Evolutionary conservation across 352 stramenopile species (phyloP).

Genomic region (Pythium scleroteichum): DNA sequence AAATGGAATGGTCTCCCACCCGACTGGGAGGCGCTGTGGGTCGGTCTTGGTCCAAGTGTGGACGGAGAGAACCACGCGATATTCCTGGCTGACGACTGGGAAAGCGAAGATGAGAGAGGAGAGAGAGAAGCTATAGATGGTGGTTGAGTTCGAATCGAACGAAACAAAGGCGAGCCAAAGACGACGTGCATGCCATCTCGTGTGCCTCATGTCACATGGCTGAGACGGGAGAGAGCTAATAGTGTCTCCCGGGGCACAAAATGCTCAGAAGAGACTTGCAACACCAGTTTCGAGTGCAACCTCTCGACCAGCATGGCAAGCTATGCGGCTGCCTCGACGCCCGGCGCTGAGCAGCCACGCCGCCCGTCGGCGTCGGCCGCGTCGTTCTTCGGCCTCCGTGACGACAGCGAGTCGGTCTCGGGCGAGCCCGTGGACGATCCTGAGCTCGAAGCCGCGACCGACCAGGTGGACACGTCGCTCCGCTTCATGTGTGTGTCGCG

Average conservation of each 20-base stretch:
- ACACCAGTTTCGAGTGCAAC: neutral
- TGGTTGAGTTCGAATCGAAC: too few species aligned
- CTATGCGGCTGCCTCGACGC: slow-evolving; percentile 2
- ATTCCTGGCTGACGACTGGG: too few species aligned
- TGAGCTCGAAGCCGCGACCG: slow-evolving; percentile 15
- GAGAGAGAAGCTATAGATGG: too few species aligned
- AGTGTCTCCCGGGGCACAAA: neutral
- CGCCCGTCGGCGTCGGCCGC: slow-evolving; percentile 7
- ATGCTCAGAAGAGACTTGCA: neutral
- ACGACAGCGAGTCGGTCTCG: slow-evolving; percentile 15
- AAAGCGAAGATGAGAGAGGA: too few species aligned
- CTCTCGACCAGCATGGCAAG: slow-evolving; percentile 1
- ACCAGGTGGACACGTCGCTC: slow-evolving; percentile 18
- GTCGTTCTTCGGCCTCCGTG: slow-evolving; percentile 11
- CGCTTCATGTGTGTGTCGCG: slow-evolving; percentile 20
- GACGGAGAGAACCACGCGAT: too few species aligned
- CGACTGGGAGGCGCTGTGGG: too few species aligned
- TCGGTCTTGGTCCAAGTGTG: too few species aligned
- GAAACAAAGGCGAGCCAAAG: too few species aligned
- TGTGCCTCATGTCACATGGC: slow-evolving; percentile 1
- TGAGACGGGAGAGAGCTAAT: too few species aligned
- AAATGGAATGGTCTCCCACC: too few species aligned
- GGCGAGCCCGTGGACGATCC: slow-evolving; percentile 24
- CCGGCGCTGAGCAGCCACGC: neutral
- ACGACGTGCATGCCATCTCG: too few species aligned